Base-by-base conservation (phyloP, 78 protist genomes). In the Chrysochromulina parva region DNA sequence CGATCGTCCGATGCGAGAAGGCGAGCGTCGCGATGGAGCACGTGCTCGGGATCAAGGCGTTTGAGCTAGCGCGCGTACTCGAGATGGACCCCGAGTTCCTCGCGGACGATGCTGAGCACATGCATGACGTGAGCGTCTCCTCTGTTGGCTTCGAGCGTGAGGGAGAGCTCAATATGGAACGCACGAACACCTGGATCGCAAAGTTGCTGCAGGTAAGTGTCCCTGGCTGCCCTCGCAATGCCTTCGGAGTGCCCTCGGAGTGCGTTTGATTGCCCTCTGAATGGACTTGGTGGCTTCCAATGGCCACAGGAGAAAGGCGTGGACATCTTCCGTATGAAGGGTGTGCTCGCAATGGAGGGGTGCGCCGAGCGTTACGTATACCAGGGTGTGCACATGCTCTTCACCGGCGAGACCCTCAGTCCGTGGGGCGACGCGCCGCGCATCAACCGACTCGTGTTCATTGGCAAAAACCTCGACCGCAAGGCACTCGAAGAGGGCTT, bases 381-480 rank as follows among this genome's bases (percentile, higher is more conserved):
- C 71, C 92, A 89, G 48, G 48, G 59, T 1, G 92, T 90, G 76
- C 92, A 90, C 58, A 80, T 78, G 86, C 3, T 58, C 16, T 50
- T 90, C 22, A 22, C 57, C 1, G 86, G 84, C 47, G 59, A 86
- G 24, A 14, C 20, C 4, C 60, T 19, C 19, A 22, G 17, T 22
- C 57, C 80, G 85, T 89, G 91, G 62, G 66, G 0, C 48, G 91
- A 48, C 10, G 85, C 47, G 50, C 17, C 3, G 74, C 84, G 62
- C 50, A 73, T 52, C 88, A 78, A 28, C 92, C 58, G 60, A 78
- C 86, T 90, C 48, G 78, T 90, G 66, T 90, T 90, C 89, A 90
- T 90, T 3, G 93, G 93, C 71, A 90, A 90, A 84, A 66, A 90
- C 59, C 84, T 90, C 53, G 67, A 90, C 47, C 59, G 57, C 88